phyloP scores from a whole-genome alignment of 768 basidiomycete genomes.

The Tulasnella sp. region DNA sequence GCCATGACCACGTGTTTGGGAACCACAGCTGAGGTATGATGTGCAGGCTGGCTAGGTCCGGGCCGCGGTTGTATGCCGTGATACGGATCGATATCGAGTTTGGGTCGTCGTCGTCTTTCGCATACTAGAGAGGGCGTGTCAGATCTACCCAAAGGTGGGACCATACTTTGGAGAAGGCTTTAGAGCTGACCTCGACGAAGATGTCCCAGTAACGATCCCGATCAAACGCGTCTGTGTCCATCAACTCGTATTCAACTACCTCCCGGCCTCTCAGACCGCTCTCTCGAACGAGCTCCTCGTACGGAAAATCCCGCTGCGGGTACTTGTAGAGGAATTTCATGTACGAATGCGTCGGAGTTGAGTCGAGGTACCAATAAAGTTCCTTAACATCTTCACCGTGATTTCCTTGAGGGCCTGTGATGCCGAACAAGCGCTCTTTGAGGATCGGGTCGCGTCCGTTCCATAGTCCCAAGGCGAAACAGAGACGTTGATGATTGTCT shows the following conservation, averaged over 20 bases:
- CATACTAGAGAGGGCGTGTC: conserved; percentile 49
- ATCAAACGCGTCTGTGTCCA: conserved; percentile 86
- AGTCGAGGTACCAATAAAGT: conserved; percentile 96
- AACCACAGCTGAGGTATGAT: conserved; percentile 95
- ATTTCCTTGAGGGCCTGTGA: conserved; percentile 95
- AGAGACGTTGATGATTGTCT: conserved; percentile 91
- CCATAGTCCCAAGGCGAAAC: conserved; percentile 87
- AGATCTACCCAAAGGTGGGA: too few species aligned
- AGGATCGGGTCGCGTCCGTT: conserved; percentile 89
- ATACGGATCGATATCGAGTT: conserved; percentile 87
- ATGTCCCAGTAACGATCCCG: conserved; percentile 97
- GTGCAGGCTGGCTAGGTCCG: conserved; percentile 87
- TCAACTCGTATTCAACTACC: conserved; percentile 83
- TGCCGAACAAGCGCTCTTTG: conserved; percentile 92
- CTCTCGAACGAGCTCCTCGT: conserved; percentile 85
- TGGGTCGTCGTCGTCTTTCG: conserved; percentile 88
- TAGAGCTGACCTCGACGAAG: conserved; percentile 73
- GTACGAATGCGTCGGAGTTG: conserved; percentile 97
- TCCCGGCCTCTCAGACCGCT: conserved; percentile 72
- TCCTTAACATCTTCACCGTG: conserved; percentile 99
- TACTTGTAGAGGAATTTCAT: conserved; percentile 99
- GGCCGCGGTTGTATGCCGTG: conserved; percentile 92
- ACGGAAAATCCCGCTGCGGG: conserved; percentile 83
- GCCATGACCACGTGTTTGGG: conserved; percentile 98
- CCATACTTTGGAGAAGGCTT: not conserved